These are phyloP conservation scores for Eustoma russellianum DNA, from an alignment of 257 asterid genomes.

Conservation along the genomic window DNA sequence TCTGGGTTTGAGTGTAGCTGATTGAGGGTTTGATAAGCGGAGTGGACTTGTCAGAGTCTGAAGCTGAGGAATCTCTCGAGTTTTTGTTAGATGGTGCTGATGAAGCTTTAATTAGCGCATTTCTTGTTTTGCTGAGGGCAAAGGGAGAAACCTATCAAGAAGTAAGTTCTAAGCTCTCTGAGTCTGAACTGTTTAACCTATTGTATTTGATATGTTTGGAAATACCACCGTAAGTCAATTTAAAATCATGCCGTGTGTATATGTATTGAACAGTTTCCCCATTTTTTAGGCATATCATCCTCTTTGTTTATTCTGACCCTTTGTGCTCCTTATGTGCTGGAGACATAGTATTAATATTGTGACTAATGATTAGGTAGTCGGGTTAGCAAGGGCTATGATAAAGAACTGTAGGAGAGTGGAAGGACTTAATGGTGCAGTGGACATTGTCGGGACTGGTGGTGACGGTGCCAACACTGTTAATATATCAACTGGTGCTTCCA, in stretches of 20 bases:
- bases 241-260: background rate
- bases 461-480: slow-evolving; percentile 81
- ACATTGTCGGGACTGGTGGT: slow-evolving; percentile 85
- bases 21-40: slow-evolving; percentile 63
- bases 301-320: background rate
- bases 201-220: too few species aligned
- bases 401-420: slow-evolving; percentile 50
- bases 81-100: slow-evolving; percentile 70
- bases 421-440: slow-evolving; percentile 54
- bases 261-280: too few species aligned
- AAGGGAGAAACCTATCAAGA: slow-evolving; percentile 95
- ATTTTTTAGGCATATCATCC: background rate
- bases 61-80: slow-evolving; percentile 75
- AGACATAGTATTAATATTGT: background rate
- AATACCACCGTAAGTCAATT: too few species aligned
- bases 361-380: slow-evolving; percentile 41
- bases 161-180: slow-evolving; percentile 24
- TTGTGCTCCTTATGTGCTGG: too few species aligned
- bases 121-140: slow-evolving; percentile 89
- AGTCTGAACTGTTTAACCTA: too few species aligned
- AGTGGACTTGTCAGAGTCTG: slow-evolving; percentile 60
- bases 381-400: slow-evolving; percentile 79
- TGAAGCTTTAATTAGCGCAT: slow-evolving; percentile 87
- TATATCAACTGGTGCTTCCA: slow-evolving; percentile 77
- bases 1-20: slow-evolving; percentile 27